Base-by-base conservation (phyloP, 345 rosid species). In the Eucalyptus pauciflora region DNA sequence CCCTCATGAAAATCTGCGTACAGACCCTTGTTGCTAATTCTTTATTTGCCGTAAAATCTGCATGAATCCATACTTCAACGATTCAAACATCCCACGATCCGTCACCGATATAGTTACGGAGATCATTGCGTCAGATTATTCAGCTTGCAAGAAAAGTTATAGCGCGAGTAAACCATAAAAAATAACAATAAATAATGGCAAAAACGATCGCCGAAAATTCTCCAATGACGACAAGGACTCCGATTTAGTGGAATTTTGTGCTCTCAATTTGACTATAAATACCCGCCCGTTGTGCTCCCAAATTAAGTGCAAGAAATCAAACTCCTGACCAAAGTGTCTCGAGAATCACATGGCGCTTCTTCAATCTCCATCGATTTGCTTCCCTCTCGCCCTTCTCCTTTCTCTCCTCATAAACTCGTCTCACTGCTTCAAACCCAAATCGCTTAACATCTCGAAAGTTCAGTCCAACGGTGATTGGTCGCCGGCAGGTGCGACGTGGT, bases 401-500 rank as follows among this genome's bases (percentile, higher is more conserved):
- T 76, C 85, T 76, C 85, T 76, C 48, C 85, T 76, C 27, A 41
- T 76, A 76, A 76, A 2, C 85, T 76, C 29, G 29, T 76, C 85
- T 20, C 83, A 37, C 15, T 76, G 48, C 85, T 76, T 76, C 85
- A 76, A 22, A 4, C 85, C 48, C 48, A 76, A 41, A 22, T 76
- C 27, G 85, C 29, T 76, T 76, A 76, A 76, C 85, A 41, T 76
- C 85, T 76, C 48, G 15, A 76, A 76, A 43, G 48, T 41, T 41
- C 48, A 20, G 85, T 41, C 48, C 85, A 5, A 50, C 24, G 29
- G 16, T 18, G 88, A 51, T 29, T 94, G 94, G 94, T 91, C 92
- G n/a, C 50, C 50, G 11, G 96, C 94, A 8, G 94, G 92, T 8
- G 95, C 94, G 13, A 96, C 96, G 7, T 96, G 96, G 97, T 96